Conservation (phyloP, 768 basidiomycete genomes). For the Tricholoma furcatifolium region DNA sequence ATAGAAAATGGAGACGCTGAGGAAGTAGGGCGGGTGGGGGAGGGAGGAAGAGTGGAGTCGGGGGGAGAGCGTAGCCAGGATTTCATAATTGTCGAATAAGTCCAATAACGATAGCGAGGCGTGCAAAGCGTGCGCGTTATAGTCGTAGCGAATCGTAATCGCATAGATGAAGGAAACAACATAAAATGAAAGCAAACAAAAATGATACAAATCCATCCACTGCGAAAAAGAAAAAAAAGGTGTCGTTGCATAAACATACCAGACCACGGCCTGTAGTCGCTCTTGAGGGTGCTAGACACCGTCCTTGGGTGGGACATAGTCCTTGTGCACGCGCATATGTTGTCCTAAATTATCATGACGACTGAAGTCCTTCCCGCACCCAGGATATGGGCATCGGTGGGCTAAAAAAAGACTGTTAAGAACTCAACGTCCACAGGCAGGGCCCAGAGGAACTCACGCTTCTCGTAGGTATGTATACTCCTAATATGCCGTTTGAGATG, state of each 20-base stretch:
- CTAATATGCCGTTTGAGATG: constrained; percentile 82
- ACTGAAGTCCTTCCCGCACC: constrained; percentile 82
- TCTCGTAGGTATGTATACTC: constrained; percentile 81
- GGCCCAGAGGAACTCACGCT: constrained; percentile 52
- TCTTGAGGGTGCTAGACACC: constrained; percentile 2
- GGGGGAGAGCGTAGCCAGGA: background rate
- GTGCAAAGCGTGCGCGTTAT: background rate
- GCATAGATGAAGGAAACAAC: background rate
- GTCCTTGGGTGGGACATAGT: constrained; percentile 34
- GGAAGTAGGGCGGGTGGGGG: background rate
- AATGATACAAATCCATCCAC: constrained; percentile 8
- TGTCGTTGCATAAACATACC: background rate
- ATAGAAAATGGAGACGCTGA: background rate
- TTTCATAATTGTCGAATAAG: constrained; percentile 4
- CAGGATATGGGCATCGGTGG: constrained; percentile 75
- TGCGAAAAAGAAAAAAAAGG: background rate
- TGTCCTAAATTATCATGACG: constrained; percentile 88
- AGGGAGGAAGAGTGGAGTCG: background rate
- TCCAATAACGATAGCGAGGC: constrained; percentile 4
- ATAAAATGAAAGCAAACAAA: no score
- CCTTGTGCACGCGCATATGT: constrained; percentile 81
- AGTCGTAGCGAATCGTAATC: constrained; percentile 3
- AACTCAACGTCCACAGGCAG: background rate
- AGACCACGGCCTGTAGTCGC: background rate
- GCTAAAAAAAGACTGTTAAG: constrained; percentile 40